A percentile compares a stretch with the other conserved stretches of the same genome.
Conservation (phyloP, 2,329 filamentous ascomycete genomes). For the Macrophomina pseudophaseolina region DNA sequence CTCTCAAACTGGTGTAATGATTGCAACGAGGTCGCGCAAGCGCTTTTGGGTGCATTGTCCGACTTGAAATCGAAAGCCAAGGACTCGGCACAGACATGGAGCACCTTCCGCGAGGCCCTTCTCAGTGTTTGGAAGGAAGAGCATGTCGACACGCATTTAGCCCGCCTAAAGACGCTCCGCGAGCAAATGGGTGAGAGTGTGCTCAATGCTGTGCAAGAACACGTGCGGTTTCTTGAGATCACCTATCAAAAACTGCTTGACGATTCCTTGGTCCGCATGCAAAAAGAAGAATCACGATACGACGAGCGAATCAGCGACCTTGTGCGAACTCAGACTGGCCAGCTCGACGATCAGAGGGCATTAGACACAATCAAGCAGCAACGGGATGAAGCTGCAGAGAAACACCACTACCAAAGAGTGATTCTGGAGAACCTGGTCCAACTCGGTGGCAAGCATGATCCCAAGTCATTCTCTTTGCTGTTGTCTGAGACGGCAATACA, state of each 20-base stretch:
- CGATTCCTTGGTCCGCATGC: background rate
- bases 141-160: background rate
- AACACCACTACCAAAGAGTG: constrained; percentile 15
- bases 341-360: background rate
- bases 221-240: background rate
- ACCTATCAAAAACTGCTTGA: constrained; percentile 6
- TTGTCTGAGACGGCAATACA: background rate
- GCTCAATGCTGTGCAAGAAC: constrained; percentile 28
- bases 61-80: constrained; percentile 13
- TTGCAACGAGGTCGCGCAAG: constrained; percentile 2
- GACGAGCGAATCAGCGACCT: constrained; percentile 1
- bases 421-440: background rate
- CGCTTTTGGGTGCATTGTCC: constrained; percentile 14
- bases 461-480: background rate
- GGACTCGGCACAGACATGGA: constrained; percentile 3
- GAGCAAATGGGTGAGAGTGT: constrained; percentile 28
- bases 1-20: constrained; percentile 10
- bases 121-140: constrained; percentile 8
- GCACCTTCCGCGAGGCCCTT: constrained; percentile 13
- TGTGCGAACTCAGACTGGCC: background rate
- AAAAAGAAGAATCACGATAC: background rate
- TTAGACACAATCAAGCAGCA: constrained; percentile 13
- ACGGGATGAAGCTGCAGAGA: constrained; percentile 10
- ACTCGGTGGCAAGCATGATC: background rate
- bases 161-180: background rate